Evolutionary conservation across 345 rosid genomes (phyloP).

Genomic region (Physaria fendleri): DNA sequence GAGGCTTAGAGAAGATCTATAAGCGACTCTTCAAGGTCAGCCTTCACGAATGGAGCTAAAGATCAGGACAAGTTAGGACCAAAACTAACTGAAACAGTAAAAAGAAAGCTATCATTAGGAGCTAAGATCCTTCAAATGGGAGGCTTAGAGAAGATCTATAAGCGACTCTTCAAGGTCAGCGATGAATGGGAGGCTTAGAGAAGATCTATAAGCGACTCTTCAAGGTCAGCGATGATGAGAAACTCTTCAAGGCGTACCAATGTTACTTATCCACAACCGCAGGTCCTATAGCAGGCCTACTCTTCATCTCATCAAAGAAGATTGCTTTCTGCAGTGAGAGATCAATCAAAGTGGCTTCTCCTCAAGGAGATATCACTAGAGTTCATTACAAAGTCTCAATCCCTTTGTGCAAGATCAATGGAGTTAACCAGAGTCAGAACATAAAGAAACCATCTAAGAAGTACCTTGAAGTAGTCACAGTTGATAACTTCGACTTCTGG

Average conservation of each 20-base stretch:
- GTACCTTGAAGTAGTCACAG: constrained; percentile 59
- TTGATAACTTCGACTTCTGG: constrained; percentile 80
- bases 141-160: constrained; percentile 39
- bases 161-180: constrained; percentile 33
- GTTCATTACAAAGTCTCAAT: constrained; percentile 55
- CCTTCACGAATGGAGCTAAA: constrained; percentile 30
- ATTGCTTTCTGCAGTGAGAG: constrained; percentile 42
- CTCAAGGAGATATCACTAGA: constrained; percentile 36
- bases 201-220: constrained; percentile 40
- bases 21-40: constrained; percentile 34
- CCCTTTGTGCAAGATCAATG: constrained; percentile 50
- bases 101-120: constrained; percentile 36
- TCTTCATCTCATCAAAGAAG: constrained; percentile 42
- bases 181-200: constrained; percentile 40
- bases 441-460: constrained; percentile 62
- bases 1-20: constrained; percentile 41
- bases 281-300: constrained; percentile 53
- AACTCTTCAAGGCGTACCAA: constrained; percentile 44
- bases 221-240: constrained; percentile 40
- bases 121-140: constrained; percentile 41
- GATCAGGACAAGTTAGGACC: constrained; percentile 41
- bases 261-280: constrained; percentile 55
- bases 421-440: constrained; percentile 46
- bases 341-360: constrained; percentile 36
- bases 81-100: constrained; percentile 45